phyloP scores from a whole-genome alignment of 192 early-diverging fungal genomes.

The Haplosporangium gracile region DNA sequence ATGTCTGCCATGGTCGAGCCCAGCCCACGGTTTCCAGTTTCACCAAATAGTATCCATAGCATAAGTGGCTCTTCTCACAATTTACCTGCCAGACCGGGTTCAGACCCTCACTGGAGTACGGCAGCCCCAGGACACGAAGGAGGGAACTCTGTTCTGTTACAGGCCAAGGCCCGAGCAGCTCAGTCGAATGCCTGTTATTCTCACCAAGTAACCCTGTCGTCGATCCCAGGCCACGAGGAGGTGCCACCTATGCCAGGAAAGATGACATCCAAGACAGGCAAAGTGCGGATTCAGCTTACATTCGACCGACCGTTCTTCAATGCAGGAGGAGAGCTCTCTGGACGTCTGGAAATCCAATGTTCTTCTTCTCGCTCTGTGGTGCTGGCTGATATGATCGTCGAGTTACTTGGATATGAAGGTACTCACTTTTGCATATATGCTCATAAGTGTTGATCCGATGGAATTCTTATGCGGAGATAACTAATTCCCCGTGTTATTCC shows the following conservation, averaged over 20 bases:
- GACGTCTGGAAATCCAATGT: conserved; percentile 45
- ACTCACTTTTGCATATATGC: neutral
- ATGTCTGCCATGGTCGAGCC: conserved; percentile 11
- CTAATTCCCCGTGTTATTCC: neutral
- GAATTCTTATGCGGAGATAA: neutral
- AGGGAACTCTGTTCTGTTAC: neutral
- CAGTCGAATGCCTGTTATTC: conserved; percentile 22
- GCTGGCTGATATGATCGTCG: conserved; percentile 48
- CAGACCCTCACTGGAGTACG: conserved; percentile 17
- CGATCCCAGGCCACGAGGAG: conserved; percentile 34
- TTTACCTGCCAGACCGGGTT: neutral
- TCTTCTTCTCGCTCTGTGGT: conserved; percentile 43
- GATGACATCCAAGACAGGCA: conserved; percentile 46
- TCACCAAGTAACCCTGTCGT: conserved; percentile 39
- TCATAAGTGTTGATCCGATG: neutral
- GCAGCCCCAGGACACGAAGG: neutral
- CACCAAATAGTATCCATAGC: conserved; percentile 6
- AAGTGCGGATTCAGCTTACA: conserved; percentile 42
- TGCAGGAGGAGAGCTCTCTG: conserved; percentile 55
- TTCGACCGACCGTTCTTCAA: conserved; percentile 53
- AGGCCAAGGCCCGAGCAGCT: conserved; percentile 7
- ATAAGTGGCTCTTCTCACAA: neutral
- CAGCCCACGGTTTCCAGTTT: neutral
- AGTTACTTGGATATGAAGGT: conserved; percentile 55
- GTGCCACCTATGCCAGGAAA: conserved; percentile 49